Base-by-base conservation (phyloP, 345 rosid genomes). In the Hypericum perforatum region DNA sequence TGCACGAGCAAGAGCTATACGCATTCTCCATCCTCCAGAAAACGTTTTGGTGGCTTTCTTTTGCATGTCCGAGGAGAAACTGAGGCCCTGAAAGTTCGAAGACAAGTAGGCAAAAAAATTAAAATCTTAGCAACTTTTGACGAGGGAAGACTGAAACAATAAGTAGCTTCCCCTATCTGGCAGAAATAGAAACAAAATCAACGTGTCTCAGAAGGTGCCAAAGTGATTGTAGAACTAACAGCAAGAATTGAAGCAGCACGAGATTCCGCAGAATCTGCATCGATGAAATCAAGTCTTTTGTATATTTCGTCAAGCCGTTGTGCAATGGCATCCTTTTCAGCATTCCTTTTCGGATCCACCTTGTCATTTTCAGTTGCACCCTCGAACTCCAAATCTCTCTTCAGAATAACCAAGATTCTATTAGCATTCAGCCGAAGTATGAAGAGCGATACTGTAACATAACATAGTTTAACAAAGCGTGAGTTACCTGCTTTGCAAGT, bases 1-100 rank as follows among this genome's bases (percentile, higher is more conserved):
- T 0, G 95, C 97, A 61, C 94, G 97, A 53, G 98, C 98, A 67
- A 92, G 85, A 52, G 98, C 98, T 58, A 92, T 85, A 71, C 98
- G 76, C 98, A 92, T 92, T 42, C 98, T 77, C 97, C 98, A 92
- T 71, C 97, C 97, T 66, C 98, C 98, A 64, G 98, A 92, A 72
- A 92, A 88, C 3, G 86, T 59, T 74, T 77, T 92, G 39, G 98
- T 92, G 42, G 94, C 59, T 69, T 72, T 85, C 62, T 43, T 55
- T 79, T 82, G 94, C 98, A 92, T 92, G 58, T 92, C 97, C 59
- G 85, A 77, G 57, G 95, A 41, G 90, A 92, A 92, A 75, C 97
- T 88, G 58, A 92, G 85, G 59, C 98, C 98, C 98, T 92, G 90
- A 8, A 78, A 54, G 64, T 56, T 45, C 7, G 2, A 56, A n/a